A percentile compares a stretch with the other conserved stretches of the same genome.
These are phyloP conservation scores for Melanogaster broomeanus DNA, from an alignment of 768 basidiomycete species.

Conservation along the genomic window DNA sequence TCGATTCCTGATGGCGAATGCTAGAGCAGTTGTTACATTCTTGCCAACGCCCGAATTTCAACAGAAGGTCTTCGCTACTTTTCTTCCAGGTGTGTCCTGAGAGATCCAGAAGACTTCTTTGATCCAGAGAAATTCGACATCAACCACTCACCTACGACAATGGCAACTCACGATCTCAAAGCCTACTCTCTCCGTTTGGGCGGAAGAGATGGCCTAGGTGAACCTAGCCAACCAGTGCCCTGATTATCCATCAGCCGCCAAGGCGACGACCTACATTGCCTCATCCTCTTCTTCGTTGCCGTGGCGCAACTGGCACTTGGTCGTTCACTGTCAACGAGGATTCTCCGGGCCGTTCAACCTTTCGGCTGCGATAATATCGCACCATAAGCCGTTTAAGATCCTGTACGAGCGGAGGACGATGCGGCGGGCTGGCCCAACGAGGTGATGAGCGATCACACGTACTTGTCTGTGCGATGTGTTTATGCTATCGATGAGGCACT, in stretches of 20 bases:
- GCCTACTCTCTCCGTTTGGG: conserved; percentile 53
- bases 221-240: conserved; percentile 37
- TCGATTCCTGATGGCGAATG: neutral
- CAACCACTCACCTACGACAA: conserved; percentile 47
- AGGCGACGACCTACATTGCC: too few species aligned
- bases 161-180: conserved; percentile 46
- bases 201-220: conserved; percentile 47
- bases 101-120: neutral
- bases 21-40: conserved; percentile 27
- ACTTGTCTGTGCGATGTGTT: neutral
- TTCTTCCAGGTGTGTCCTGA: neutral
- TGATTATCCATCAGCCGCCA: neutral
- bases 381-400: conserved; percentile 59
- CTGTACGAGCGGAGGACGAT: conserved; percentile 47
- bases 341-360: conserved; percentile 47
- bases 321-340: conserved; percentile 57
- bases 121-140: conserved; percentile 38
- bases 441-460: neutral
- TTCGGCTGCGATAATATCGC: conserved; percentile 48
- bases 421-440: too few species aligned
- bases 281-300: conserved; percentile 47
- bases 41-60: conserved; percentile 7
- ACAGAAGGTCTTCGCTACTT: neutral
- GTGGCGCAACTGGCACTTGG: conserved; percentile 60
- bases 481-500: too few species aligned